Base-by-base conservation (phyloP, 192 early-diverging fungal species). In the Chytriomyces sp. region DNA sequence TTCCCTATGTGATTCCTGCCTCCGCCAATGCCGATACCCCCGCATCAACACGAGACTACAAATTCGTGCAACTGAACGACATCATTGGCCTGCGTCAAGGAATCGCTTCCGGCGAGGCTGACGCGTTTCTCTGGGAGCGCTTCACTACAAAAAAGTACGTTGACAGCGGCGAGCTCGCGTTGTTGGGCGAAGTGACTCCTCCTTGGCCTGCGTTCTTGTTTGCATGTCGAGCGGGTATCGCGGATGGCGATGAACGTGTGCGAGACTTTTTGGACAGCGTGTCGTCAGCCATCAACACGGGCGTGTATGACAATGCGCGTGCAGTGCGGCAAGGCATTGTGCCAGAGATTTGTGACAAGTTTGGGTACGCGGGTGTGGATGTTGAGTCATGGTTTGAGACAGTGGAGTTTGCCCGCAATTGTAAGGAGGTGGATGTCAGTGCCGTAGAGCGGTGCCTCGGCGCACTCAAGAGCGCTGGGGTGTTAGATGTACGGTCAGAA, bases 81-180 rank as follows among this genome's bases (percentile, higher is more conserved):
- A 86, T 96, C 40, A 66, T 86, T 19, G 84, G 86, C 0, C 86
- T 96, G 78, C 81, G 89, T 10, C 72, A 84, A 14, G 92, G 91
- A 19, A 87, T 93, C 54, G 83, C 86, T 39, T 74, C 79, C 5
- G 86, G 85, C 26, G 63, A 73, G 5, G 78, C 78, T 5, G 94
- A 95, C 78, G 91, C 88, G 5, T 96, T 96, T 61, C 79, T 96
- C 70, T 96, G 94, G 94, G 94, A 96, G 68, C 83, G 87, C 0
- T 90, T 94, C 36, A 96, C 93, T n/a, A 96, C 93, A 72, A 93
- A 96, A 75, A 75, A 72, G 37, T 86, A 93, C 71, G 92, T 94
- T 59, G 88, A 87, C 28, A 78, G 80, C 12, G 81, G 86, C 14
- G 84, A 88, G 69, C 84, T 96, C 44, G 81, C 85, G 34, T 86